These are phyloP conservation scores for Notholithocarpus densiflorus DNA, from an alignment of 306 rosid species.

Conservation along the genomic window DNA sequence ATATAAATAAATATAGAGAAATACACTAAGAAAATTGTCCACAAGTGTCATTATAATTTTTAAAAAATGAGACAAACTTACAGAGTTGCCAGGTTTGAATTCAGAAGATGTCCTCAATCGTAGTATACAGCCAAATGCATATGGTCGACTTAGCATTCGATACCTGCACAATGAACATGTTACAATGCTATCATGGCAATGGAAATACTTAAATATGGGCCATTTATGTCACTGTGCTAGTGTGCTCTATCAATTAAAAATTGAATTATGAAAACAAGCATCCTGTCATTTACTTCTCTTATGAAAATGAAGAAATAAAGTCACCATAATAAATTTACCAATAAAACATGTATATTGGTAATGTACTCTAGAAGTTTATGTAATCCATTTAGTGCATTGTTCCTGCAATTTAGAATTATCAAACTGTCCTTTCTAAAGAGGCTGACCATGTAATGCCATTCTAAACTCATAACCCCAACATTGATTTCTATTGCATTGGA, in stretches of 20 bases:
- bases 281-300: constrained; percentile 4
- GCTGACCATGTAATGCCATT: background rate
- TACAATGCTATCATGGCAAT: constrained; percentile 10
- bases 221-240: background rate
- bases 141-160: constrained; percentile 91
- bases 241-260: background rate
- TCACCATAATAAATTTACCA: constrained; percentile 17
- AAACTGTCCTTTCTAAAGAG: background rate
- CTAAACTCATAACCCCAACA: background rate
- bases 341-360: background rate
- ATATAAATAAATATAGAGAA: constrained; percentile 24
- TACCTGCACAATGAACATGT: constrained; percentile 55
- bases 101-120: constrained; percentile 90
- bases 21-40: constrained; percentile 21
- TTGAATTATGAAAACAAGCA: background rate
- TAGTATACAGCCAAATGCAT: constrained; percentile 89
- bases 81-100: constrained; percentile 82
- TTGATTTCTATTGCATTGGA: constrained; percentile 1
- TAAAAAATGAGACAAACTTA: constrained; percentile 45
- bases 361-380: background rate
- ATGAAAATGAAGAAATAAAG: constrained; percentile 1
- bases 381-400: background rate
- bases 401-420: background rate
- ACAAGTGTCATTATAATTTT: constrained; percentile 13
- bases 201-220: background rate